A percentile compares a stretch with the other conserved stretches of the same genome.
Evolutionary conservation across 768 basidiomycete genomes (phyloP).

Genomic region (Suillus brevipes): DNA sequence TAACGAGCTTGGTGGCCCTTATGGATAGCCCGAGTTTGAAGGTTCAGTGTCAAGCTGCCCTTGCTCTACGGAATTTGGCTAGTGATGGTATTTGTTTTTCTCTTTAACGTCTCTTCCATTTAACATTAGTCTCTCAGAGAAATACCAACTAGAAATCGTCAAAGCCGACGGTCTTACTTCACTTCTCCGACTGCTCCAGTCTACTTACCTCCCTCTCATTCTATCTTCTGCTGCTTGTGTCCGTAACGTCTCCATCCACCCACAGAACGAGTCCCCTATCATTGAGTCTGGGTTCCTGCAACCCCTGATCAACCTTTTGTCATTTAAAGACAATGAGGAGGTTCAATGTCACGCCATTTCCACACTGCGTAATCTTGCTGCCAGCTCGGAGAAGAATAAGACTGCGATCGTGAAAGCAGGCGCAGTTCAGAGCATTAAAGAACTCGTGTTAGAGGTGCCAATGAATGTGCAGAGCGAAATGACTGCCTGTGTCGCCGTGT

Average conservation of each 20-base stretch:
- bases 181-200: conserved; percentile 90
- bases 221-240: conserved; percentile 98
- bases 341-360: conserved; percentile 99
- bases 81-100: conserved; percentile 70
- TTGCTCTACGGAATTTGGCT: conserved; percentile 94
- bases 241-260: conserved; percentile 98
- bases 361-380: conserved; percentile 93
- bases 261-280: conserved; percentile 97
- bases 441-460: conserved; percentile 91
- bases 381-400: conserved; percentile 98
- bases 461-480: conserved; percentile 98
- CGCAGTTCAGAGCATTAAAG: conserved; percentile 95
- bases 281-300: conserved; percentile 98
- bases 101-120: conserved; percentile 18
- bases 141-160: conserved; percentile 98
- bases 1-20: conserved; percentile 86
- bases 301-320: conserved; percentile 91
- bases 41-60: conserved; percentile 97
- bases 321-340: conserved; percentile 99
- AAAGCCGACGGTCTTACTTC: conserved; percentile 91
- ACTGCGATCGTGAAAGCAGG: conserved; percentile 97
- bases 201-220: conserved; percentile 95
- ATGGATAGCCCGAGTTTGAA: conserved; percentile 99
- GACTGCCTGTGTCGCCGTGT: conserved; percentile 97
- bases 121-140: conserved; percentile 55